phyloP scores from a whole-genome alignment of 1,139 yeast species.

The Sugiyamaella japonica region DNA sequence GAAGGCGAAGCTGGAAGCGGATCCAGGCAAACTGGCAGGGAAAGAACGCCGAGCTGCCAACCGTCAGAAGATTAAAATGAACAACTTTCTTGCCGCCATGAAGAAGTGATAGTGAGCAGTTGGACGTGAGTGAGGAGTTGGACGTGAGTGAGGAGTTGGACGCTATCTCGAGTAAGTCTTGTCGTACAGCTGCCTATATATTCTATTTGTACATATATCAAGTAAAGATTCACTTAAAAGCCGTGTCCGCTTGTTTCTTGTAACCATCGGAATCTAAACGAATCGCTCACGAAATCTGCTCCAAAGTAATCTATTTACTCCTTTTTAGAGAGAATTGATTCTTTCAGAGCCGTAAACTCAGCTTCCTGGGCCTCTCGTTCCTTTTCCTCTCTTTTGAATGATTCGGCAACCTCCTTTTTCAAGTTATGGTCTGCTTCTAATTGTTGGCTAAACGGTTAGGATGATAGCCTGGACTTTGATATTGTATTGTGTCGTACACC shows the following conservation, averaged over 20 bases:
- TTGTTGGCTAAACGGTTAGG: slow-evolving; percentile 50
- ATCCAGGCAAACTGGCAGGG: slow-evolving; percentile 67
- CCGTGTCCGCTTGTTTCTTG: no score
- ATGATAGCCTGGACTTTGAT: no score
- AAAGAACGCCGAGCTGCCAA: slow-evolving; percentile 67
- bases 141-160: no score
- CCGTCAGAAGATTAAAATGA: slow-evolving; percentile 69
- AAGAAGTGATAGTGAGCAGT: slow-evolving; percentile 24
- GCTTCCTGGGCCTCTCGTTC: slow-evolving; percentile 7
- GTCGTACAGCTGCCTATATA: no score
- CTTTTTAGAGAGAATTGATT: background rate
- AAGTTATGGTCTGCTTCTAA: slow-evolving; percentile 67
- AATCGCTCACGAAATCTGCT: no score
- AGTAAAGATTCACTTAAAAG: no score
- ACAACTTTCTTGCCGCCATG: slow-evolving; percentile 57
- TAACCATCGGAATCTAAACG: no score
- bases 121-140: no score
- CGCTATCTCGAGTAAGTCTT: no score
- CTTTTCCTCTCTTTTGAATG: slow-evolving; percentile 15
- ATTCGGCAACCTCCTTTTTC: slow-evolving; percentile 31
- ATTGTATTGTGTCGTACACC: no score
- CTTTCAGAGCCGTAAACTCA: slow-evolving; percentile 10
- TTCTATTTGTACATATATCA: slow-evolving; percentile 9
- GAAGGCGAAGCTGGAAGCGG: slow-evolving; percentile 53
- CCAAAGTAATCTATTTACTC: background rate